phyloP scores from a whole-genome alignment of 1,284 basidiomycete genomes.

The Salmacisia buchloeana region DNA sequence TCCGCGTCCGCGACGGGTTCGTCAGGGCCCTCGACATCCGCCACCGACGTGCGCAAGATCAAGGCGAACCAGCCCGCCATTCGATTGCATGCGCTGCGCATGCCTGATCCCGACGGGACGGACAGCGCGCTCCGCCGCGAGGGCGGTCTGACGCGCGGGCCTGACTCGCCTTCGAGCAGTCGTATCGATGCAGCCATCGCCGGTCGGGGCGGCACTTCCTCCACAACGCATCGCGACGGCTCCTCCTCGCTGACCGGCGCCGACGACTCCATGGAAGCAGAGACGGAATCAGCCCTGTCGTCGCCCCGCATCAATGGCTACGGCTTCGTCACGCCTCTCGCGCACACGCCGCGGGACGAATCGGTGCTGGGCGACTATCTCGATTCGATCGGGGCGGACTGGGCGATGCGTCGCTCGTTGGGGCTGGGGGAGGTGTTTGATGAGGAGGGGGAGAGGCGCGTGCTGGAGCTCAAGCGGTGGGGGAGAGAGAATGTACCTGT shows the following conservation, averaged over 20 bases:
- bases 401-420: neutral
- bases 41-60: neutral
- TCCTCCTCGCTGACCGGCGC: conserved; percentile 8
- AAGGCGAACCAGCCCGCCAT: conserved; percentile 4
- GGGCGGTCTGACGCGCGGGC: conserved; percentile 12
- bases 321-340: conserved; percentile 32
- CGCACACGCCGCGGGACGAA: neutral
- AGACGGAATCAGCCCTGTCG: neutral
- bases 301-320: conserved; percentile 33
- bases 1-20: neutral
- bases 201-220: too few species aligned
- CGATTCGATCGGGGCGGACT: neutral
- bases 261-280: neutral
- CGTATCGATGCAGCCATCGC: conserved; percentile 38
- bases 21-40: neutral
- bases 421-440: conserved; percentile 3
- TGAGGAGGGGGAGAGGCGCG: neutral
- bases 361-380: conserved; percentile 3
- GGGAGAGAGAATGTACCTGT: neutral
- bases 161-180: conserved; percentile 32
- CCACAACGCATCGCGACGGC: too few species aligned
- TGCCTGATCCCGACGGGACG: neutral
- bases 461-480: conserved; percentile 1
- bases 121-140: conserved; percentile 8
- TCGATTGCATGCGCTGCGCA: neutral